These are phyloP conservation scores for Closterium sp. DNA, from an alignment of 139 green algal species.

Conservation along the genomic window DNA sequence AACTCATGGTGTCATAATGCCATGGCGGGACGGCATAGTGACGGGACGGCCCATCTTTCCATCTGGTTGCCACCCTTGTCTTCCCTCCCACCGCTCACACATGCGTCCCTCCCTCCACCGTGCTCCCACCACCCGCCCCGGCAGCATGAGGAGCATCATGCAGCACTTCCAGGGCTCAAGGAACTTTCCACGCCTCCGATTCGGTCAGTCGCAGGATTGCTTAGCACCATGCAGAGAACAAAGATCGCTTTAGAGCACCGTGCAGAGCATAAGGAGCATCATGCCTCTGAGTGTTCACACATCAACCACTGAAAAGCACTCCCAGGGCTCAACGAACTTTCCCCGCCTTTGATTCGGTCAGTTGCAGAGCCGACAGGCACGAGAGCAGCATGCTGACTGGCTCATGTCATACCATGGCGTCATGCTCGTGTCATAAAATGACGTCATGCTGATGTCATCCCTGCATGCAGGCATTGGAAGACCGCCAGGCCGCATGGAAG, in stretches of 20 bases:
- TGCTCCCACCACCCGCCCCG: background rate
- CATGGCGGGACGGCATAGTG: too few relatives aligned
- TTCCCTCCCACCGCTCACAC: background rate
- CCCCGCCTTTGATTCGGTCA: slow-evolving; percentile 58
- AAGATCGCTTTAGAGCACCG: too few relatives aligned
- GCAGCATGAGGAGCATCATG: slow-evolving; percentile 79
- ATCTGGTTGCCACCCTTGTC: too few relatives aligned
- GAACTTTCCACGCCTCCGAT: slow-evolving; percentile 72
- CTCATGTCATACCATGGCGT: background rate
- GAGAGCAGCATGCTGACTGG: background rate
- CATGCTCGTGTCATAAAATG: background rate
- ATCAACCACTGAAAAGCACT: too few relatives aligned
- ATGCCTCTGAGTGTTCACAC: too few relatives aligned
- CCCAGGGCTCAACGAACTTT: slow-evolving; percentile 72
- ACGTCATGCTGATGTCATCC: background rate
- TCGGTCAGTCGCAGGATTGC: background rate
- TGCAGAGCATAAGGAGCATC: slow-evolving; percentile 83
- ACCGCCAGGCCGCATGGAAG: slow-evolving; percentile 58
- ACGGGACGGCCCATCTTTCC: too few relatives aligned
- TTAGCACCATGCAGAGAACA: too few relatives aligned
- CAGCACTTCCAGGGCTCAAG: slow-evolving; percentile 66
- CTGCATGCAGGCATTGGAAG: slow-evolving; percentile 76
- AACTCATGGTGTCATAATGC: too few relatives aligned
- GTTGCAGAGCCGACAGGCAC: background rate
- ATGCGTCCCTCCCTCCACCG: background rate